Evolutionary conservation across 2,329 filamentous ascomycete species (phyloP), one percentile per base, ranked within the genome.

Genomic region (Aspergillus sp.): DNA sequence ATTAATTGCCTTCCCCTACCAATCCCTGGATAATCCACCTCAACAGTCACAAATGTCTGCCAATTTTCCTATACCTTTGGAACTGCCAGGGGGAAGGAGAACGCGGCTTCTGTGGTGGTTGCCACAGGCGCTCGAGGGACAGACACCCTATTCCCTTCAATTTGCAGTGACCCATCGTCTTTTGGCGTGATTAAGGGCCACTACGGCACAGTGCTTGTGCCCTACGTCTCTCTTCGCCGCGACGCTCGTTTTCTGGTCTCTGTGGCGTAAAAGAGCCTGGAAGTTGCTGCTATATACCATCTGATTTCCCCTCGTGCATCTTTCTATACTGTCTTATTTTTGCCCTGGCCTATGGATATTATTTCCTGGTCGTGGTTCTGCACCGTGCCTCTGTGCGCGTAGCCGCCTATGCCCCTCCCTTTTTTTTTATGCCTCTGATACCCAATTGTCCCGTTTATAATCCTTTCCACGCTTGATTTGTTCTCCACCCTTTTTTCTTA

Each of bases 181-280:
- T 41, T 54, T 58, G 57, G 43, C 36, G 17, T 50, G 51, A 55
- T 43, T 30, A 30, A 59, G 54, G 49, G 43, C 45, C 51, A 55
- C 57, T 55, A 55, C 32, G 23, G n/a, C 12, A 36, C 28, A n/a
- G 39, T 50, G 53, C 53, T 47, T 30, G 41, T 47, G 53, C 36
- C 41, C 53, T 45, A 19, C 21, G 25, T 55, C 7, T 5, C 41
- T n/a, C 43, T 19, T 25, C 25, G 32, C 23, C 19, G 28, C 25
- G 15, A 32, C 15, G 23, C 19, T 43, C 15, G 21, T 17, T 45
- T 21, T 10, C 21, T 5, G 13, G 25, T 25, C 53, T 55, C 25
- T 30, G 30, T 7, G 12, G 39, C 19, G 43, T 10, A n/a, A 21
- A 23, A 21, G 39, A 47, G 53, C 25, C 39, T 10, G 43, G 25